Evolutionary conservation across 257 asterid genomes (phyloP).

Genomic region (Fraxinus pennsylvanica): DNA sequence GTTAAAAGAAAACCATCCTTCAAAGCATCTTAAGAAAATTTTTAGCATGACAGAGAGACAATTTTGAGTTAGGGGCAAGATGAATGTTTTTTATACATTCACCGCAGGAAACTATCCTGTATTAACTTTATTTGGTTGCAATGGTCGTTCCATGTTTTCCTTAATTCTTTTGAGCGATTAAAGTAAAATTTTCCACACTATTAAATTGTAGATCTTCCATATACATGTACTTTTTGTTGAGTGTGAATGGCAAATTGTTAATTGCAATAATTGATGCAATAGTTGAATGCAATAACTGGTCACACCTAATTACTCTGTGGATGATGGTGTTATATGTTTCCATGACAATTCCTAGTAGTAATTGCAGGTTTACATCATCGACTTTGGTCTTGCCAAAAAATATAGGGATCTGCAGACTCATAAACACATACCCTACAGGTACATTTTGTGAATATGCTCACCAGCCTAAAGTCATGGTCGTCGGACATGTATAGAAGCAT

Average conservation of each 20-base stretch:
- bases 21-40: neutral
- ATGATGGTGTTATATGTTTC: slow-evolving; percentile 10
- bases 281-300: neutral
- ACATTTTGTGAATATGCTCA: neutral
- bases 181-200: neutral
- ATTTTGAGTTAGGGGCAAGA: neutral
- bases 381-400: slow-evolving; percentile 46
- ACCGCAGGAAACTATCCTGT: neutral
- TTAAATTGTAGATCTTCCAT: neutral
- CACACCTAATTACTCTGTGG: neutral
- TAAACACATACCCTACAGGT: slow-evolving; percentile 50
- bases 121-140: neutral
- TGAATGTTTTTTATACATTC: neutral
- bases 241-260: neutral
- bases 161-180: neutral
- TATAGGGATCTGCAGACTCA: slow-evolving; percentile 46
- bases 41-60: neutral
- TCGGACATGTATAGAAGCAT: neutral
- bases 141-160: neutral
- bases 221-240: neutral
- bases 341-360: slow-evolving; percentile 1
- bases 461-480: neutral
- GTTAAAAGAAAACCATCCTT: neutral
- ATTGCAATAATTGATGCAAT: neutral
- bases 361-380: slow-evolving; percentile 40